Base-by-base conservation (phyloP, 2,329 filamentous ascomycete genomes). In the Botrytis porri region DNA sequence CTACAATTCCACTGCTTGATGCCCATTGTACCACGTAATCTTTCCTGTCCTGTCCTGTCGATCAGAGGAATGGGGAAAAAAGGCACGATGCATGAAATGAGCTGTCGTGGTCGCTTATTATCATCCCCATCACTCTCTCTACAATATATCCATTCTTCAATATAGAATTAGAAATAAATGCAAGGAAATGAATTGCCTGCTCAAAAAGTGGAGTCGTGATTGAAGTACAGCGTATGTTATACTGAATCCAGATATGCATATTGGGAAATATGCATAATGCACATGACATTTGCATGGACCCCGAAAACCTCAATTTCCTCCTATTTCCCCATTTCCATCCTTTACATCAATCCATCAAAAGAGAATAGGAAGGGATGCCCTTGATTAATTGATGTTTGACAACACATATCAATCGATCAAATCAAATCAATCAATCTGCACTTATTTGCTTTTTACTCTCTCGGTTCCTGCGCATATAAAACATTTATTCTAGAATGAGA, bases 381-480 rank as follows among this genome's bases (percentile, higher is more conserved):
- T 65, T 48, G 32, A 69, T 59, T 32, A 57, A 57, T 69, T 41
- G n/a, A 32, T 59, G 65, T 57, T 69, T 69, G 65, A 69, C 65
- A 69, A 57, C 65, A 69, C 18, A 69, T 57, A 37, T 57, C 32
- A 22, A 43, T 54, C 64, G 37, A 54, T 66, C 45, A 66, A 66
- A 39, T 66, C 63, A 35, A 48, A 48, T 37, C 59, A 25, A n/a
- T 61, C 20, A 16, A 61, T 39, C 59, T 39, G 22, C 60, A 62
- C 25, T 39, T 16, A n/a, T 39, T 37, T 62, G 14, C 35, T n/a
- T 32, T 39, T 32, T 64, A 64, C 41, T 64, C 2, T 29, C 37
- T 63, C 35, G 22, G 65, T 48, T 65, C 62, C 72, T 74, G 70
- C 70, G 57, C 71, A 64, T 64, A 37, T 74, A 75, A 39, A 66